phyloP scores from a whole-genome alignment of 768 basidiomycete species.

The Termitomyces titanicus region DNA sequence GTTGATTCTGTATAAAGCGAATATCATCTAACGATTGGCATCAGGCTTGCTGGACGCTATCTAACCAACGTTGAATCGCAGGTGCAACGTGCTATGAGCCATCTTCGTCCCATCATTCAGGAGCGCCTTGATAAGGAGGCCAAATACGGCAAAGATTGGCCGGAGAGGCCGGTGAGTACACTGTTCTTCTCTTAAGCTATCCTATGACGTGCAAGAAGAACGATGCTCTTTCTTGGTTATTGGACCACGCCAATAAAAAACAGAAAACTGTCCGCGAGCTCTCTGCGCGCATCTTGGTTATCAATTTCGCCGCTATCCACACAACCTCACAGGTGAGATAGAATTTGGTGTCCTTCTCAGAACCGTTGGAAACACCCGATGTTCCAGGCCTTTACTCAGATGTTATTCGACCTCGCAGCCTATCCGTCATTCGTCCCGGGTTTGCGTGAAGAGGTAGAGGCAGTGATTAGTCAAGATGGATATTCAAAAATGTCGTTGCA shows the following conservation, averaged over 20 bases:
- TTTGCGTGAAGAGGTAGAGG: slow-evolving; percentile 39
- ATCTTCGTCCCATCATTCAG: slow-evolving; percentile 29
- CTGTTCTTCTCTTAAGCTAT: neutral
- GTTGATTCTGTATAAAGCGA: neutral
- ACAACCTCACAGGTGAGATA: slow-evolving; percentile 21
- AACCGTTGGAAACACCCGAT: neutral
- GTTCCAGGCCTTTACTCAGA: slow-evolving; percentile 33
- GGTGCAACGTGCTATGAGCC: slow-evolving; percentile 20
- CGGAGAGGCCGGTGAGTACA: slow-evolving; percentile 26
- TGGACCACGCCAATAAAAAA: slow-evolving; percentile 22
- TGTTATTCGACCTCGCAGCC: slow-evolving; percentile 33
- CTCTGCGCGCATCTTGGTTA: slow-evolving; percentile 17
- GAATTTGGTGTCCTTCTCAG: neutral
- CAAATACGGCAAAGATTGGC: slow-evolving; percentile 31
- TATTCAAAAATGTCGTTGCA: slow-evolving; percentile 33
- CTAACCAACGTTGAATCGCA: slow-evolving; percentile 18
- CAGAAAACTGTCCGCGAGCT: slow-evolving; percentile 17
- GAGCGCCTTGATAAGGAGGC: slow-evolving; percentile 26
- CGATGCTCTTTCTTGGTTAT: slow-evolving; percentile 26
- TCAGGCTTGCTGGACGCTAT: slow-evolving; percentile 19
- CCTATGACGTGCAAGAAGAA: slow-evolving; percentile 13
- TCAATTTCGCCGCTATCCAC: slow-evolving; percentile 30
- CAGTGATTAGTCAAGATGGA: slow-evolving; percentile 30
- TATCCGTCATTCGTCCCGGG: slow-evolving; percentile 26
- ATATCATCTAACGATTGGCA: no score